Percentiles rank a stretch among this genome's conserved stretches.
These are phyloP conservation scores for Cryptosporidium sp. DNA, from an alignment of 169 alveolate genomes.

Conservation along the genomic window DNA sequence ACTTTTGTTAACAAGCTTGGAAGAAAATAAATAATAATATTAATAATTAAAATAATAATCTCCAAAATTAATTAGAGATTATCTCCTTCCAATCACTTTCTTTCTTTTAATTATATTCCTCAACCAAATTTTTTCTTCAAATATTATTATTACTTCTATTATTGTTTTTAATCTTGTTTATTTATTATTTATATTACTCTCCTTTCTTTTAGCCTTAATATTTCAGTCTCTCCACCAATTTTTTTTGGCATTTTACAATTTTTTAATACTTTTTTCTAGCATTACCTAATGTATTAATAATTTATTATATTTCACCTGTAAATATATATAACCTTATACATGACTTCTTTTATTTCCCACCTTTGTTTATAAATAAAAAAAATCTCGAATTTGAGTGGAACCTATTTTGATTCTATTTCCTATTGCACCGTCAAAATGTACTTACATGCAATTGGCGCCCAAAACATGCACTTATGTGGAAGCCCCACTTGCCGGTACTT, in stretches of 20 bases:
- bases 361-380: neutral
- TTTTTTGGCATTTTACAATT: neutral
- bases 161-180: neutral
- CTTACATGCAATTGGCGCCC: neutral
- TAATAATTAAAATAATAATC: no score
- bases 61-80: no score
- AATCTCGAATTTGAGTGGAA: constrained; percentile 23
- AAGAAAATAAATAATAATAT: no score
- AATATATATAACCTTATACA: neutral
- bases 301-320: constrained; percentile 1
- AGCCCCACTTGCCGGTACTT: neutral
- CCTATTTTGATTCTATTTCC: neutral
- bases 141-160: neutral
- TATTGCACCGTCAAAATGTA: neutral
- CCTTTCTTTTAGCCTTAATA: neutral
- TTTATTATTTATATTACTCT: neutral
- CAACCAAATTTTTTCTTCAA: no score
- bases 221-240: neutral
- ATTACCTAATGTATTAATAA: neutral
- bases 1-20: neutral
- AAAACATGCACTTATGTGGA: neutral
- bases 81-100: no score
- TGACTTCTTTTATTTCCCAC: neutral
- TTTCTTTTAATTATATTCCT: no score
- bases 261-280: neutral